These are phyloP conservation scores for Phaeosphaeriaceae sp. DNA, from an alignment of 2,329 filamentous ascomycete species.

Conservation along the genomic window DNA sequence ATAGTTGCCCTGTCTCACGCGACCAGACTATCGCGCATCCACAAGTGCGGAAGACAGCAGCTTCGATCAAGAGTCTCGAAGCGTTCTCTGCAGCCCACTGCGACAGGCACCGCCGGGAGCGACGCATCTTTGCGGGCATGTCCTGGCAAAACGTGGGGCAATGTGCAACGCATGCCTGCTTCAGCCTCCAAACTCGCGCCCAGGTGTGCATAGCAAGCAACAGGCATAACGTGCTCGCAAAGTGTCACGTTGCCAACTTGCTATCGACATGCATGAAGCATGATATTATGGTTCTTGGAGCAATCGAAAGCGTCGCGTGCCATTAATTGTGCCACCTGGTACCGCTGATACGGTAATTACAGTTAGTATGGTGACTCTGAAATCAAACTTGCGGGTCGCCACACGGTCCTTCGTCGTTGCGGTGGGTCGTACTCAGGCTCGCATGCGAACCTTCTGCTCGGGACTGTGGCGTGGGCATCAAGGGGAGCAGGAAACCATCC, in stretches of 20 bases:
- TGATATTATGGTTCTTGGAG: conserved; percentile 3
- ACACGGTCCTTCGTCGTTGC: conserved; percentile 21
- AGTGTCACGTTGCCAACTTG: conserved; percentile 6
- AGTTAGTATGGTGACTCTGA: conserved; percentile 12
- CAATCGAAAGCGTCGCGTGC: conserved; percentile 15
- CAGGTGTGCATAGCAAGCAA: background rate
- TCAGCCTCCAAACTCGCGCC: background rate
- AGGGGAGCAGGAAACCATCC: conserved; percentile 18
- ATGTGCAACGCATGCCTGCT: conserved; percentile 8
- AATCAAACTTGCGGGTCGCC: conserved; percentile 42
- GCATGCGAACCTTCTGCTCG: conserved; percentile 31
- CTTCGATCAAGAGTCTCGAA: conserved; percentile 32
- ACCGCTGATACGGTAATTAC: conserved; percentile 3
- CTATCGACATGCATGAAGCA: conserved; percentile 5
- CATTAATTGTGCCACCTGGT: conserved; percentile 4
- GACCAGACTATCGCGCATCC: conserved; percentile 18
- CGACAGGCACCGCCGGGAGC: background rate
- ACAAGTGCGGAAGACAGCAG: conserved; percentile 19
- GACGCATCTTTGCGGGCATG: conserved; percentile 5
- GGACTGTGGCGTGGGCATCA: conserved; percentile 22
- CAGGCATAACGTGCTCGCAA: conserved; percentile 11
- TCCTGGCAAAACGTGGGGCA: conserved; percentile 19
- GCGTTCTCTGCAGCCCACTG: conserved; percentile 19
- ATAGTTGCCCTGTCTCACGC: background rate
- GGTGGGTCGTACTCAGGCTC: conserved; percentile 14